Evolutionary conservation across 768 basidiomycete genomes (phyloP).

Genomic region (Lentinula lateritia): DNA sequence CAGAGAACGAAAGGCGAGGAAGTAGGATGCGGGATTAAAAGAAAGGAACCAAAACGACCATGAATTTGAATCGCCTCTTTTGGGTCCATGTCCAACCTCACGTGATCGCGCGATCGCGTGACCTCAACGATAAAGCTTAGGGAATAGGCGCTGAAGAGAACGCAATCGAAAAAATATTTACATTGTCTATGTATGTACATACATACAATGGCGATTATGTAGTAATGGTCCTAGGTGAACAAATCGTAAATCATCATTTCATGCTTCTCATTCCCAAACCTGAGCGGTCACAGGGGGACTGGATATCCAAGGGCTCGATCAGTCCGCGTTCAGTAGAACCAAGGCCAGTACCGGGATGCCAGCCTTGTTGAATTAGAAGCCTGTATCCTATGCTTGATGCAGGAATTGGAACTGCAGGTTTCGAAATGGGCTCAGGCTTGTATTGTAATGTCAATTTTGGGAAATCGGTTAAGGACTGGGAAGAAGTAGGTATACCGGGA

Average conservation of each 20-base stretch:
- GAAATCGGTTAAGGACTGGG: conserved; percentile 11
- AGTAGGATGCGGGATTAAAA: conserved; percentile 12
- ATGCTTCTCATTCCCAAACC: conserved; percentile 46
- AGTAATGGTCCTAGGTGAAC: no score
- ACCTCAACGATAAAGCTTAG: no score
- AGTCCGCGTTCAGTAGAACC: conserved; percentile 31
- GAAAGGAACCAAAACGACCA: conserved; percentile 28
- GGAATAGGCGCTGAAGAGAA: no score
- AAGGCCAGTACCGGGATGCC: conserved; percentile 62
- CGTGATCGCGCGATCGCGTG: conserved; percentile 7
- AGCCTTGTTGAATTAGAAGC: conserved; percentile 69
- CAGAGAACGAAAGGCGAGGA: conserved; percentile 10
- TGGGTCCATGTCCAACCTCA: conserved; percentile 7
- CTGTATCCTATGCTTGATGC: conserved; percentile 61
- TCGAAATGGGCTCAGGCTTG: conserved; percentile 22
- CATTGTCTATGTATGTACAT: no score
- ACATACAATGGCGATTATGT: no score
- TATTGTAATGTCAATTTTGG: conserved; percentile 14
- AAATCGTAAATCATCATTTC: background rate
- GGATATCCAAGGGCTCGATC: conserved; percentile 44
- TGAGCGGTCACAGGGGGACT: conserved; percentile 29
- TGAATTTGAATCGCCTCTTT: conserved; percentile 12
- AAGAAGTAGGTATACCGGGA: conserved; percentile 29
- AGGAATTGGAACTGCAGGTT: conserved; percentile 44
- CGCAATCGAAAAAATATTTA: no score